Base-by-base conservation (phyloP, 495 filamentous ascomycete genomes). In the Chlorociboria aeruginascens region DNA sequence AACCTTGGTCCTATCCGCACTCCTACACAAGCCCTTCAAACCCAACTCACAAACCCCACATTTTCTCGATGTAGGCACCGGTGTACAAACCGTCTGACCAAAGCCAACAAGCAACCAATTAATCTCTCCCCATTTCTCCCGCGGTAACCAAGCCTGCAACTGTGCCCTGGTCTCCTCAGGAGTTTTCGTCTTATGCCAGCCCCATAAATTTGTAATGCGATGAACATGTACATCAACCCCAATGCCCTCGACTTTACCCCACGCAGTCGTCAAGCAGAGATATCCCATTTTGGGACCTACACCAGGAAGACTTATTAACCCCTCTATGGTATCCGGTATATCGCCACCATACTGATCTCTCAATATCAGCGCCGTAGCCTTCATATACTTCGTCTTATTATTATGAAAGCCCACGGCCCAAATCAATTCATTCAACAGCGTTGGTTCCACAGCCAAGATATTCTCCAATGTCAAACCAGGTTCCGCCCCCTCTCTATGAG, bases 261-360 rank as follows among this genome's bases (percentile, higher is more conserved):
- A 82, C 3, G 76, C 77, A 7, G 66, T 74, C 9, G 68, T 82
- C 74, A 97, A 77, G 63, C 87, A 95, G 3, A 98, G 74, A 59
- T 93, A 88, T 14, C 86, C 92, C 90, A 98, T 98, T 66, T 98
- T 98, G 6, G 92, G 92, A 0, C 92, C 92, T 0, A 98, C 90
- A 2, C 92, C 92, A 0, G 92, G 92, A 0, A 98, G 76, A 7
- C 78, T 72, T 59, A 81, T 80, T 13, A 98, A 70, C 0, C 81
- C 89, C 42, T 81, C 78, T 14, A 89, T 74, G 0, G 87, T 86
- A 43, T 80, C 69, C 0, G 92, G 93, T 51, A 98, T 95, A 63
- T 97, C 92, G 30, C 77, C 76, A 40, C 61, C 60, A 57, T 75
- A 82, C 20, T 78, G 48, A 47, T 93, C 83, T 8, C 75, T 69